A percentile compares a stretch with the other conserved stretches of the same genome.
phyloP scores from a whole-genome alignment of 1,284 basidiomycete species.

The Cutaneotrichosporon sp. region DNA sequence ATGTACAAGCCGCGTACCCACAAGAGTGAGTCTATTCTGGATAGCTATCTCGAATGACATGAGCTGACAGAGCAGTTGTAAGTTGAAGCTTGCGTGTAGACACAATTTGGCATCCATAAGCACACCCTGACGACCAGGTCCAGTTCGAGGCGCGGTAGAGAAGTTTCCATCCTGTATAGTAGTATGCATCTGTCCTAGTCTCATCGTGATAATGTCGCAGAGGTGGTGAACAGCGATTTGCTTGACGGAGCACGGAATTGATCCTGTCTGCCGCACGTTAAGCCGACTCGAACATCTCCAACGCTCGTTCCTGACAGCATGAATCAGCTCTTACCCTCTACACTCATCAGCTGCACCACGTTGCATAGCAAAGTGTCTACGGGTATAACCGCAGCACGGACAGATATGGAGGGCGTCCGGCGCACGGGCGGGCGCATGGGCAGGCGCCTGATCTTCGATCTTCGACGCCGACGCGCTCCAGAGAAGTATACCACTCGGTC shows the following conservation, averaged over 20 bases:
- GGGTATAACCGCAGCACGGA: constrained; percentile 1
- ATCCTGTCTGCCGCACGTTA: neutral
- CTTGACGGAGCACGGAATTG: neutral
- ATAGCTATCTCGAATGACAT: neutral
- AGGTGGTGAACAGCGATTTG: neutral
- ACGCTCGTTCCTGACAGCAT: neutral
- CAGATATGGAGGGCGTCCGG: neutral
- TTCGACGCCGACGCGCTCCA: neutral
- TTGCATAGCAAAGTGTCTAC: neutral
- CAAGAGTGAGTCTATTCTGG: constrained; percentile 67
- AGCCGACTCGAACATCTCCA: neutral
- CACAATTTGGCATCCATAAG: neutral
- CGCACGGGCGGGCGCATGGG: neutral
- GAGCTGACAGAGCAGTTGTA: constrained; percentile 14
- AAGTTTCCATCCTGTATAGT: constrained; percentile 11
- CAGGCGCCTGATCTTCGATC: neutral
- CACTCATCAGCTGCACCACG: neutral
- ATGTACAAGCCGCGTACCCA: constrained; percentile 99
- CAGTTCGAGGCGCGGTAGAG: constrained; percentile 25
- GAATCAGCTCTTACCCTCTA: neutral
- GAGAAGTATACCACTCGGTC: neutral
- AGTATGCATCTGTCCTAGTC: constrained; percentile 15
- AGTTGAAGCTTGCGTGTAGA: neutral
- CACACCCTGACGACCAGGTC: constrained; percentile 17
- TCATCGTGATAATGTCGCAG: neutral